Conservation (phyloP, 495 filamentous ascomycete genomes). For the Aspergillus olivimuriae region DNA sequence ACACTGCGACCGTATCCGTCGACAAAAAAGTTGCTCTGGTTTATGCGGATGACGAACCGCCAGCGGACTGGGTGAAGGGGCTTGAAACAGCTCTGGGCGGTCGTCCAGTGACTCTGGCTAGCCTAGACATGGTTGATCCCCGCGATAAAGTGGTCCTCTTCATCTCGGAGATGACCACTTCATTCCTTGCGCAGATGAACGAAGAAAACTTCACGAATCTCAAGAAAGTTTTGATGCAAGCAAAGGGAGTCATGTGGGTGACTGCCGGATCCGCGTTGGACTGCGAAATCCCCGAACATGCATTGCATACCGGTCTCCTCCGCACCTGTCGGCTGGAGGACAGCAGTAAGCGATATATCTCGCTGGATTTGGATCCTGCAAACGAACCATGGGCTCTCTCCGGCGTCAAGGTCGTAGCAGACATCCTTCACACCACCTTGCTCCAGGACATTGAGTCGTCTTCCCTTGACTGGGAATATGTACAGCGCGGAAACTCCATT, state of each 20-base stretch:
- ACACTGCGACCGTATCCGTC: not conserved
- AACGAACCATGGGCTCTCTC: not conserved
- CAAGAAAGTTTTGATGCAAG: not conserved
- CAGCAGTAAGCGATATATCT: slow-evolving; percentile 4
- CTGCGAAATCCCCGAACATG: slow-evolving; percentile 1
- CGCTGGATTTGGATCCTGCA: slow-evolving; percentile 14
- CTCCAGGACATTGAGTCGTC: not conserved
- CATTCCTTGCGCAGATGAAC: slow-evolving; percentile 17
- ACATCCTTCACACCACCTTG: not conserved
- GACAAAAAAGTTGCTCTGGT: not conserved
- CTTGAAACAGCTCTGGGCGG: not conserved
- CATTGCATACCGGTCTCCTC: slow-evolving; percentile 9
- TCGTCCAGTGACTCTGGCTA: not conserved
- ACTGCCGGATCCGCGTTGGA: slow-evolving; percentile 8
- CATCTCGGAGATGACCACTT: slow-evolving; percentile 21
- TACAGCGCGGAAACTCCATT: slow-evolving; percentile 18
- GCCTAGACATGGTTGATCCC: not conserved
- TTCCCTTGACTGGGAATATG: not conserved
- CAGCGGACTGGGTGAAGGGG: not conserved
- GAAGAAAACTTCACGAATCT: not conserved
- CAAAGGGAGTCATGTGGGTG: slow-evolving; percentile 13
- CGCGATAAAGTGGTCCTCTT: slow-evolving; percentile 18
- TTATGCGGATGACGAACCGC: not conserved
- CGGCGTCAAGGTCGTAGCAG: not conserved
- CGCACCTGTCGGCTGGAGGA: slow-evolving; percentile 6